phyloP scores from a whole-genome alignment of 192 early-diverging fungal species.

The Umbelopsis isabellina region DNA sequence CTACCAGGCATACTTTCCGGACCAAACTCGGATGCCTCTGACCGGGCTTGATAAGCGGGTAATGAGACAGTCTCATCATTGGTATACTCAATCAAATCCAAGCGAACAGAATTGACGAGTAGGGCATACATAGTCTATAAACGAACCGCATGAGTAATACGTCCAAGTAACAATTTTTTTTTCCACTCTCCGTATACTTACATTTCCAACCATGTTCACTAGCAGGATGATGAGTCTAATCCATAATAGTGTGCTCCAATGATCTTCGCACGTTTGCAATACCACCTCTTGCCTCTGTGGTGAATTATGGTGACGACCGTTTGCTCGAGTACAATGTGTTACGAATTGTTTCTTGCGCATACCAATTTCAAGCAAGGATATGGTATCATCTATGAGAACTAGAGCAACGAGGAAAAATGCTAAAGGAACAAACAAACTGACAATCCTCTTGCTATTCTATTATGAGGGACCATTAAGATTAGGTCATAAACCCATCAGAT shows the following conservation, averaged over 20 bases:
- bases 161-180: too few relatives aligned
- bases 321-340: neutral
- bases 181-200: neutral
- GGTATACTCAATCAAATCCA: neutral
- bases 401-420: neutral
- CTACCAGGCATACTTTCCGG: neutral
- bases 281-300: neutral
- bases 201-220: conserved; percentile 9
- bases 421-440: conserved; percentile 1
- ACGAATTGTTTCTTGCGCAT: neutral
- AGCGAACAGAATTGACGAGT: conserved; percentile 16
- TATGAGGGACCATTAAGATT: neutral
- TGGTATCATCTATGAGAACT: conserved; percentile 1
- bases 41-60: neutral
- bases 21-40: neutral
- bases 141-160: neutral
- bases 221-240: conserved; percentile 3
- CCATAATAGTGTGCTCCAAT: conserved; percentile 12
- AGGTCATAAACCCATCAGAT: neutral
- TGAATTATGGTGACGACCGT: neutral
- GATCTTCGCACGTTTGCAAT: conserved; percentile 10
- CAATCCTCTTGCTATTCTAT: conserved; percentile 2
- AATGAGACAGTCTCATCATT: neutral
- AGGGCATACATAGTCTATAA: neutral
- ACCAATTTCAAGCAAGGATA: conserved; percentile 12